Conservation (phyloP, 2,329 filamentous ascomycete genomes). For the Botryotinia globosa region DNA sequence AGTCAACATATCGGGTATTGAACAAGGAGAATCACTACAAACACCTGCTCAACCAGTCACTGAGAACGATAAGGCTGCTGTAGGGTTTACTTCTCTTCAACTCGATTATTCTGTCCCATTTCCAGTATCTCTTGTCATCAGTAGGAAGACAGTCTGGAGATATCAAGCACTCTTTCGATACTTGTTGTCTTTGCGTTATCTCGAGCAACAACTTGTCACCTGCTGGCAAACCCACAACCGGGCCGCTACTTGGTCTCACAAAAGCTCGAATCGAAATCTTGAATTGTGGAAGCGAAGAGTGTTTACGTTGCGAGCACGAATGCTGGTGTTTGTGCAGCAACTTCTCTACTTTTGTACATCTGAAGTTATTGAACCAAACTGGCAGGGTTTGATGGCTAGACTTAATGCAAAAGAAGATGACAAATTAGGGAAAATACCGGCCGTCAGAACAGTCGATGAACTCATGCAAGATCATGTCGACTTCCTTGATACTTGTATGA, state of each 20-base stretch:
- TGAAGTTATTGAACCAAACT: slow-evolving; percentile 97
- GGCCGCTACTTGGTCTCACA: slow-evolving; percentile 76
- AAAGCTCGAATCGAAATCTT: slow-evolving; percentile 66
- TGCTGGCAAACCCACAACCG: slow-evolving; percentile 91
- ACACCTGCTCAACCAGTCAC: slow-evolving; percentile 62
- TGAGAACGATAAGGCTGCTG: slow-evolving; percentile 81
- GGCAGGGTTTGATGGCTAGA: slow-evolving; percentile 88
- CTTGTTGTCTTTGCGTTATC: slow-evolving; percentile 80
- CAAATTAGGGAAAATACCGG: slow-evolving; percentile 39
- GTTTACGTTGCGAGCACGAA: slow-evolving; percentile 86
- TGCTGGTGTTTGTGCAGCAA: slow-evolving; percentile 97
- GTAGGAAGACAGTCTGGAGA: slow-evolving; percentile 91
- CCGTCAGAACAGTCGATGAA: slow-evolving; percentile 80
- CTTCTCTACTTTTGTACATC: slow-evolving; percentile 94
- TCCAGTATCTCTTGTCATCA: slow-evolving; percentile 91
- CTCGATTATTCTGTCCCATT: slow-evolving; percentile 95
- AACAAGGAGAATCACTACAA: slow-evolving; percentile 80
- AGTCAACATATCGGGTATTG: slow-evolving; percentile 92
- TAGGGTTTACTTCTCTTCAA: slow-evolving; percentile 87
- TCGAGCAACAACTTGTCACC: slow-evolving; percentile 81
- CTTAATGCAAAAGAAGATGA: slow-evolving; percentile 61
- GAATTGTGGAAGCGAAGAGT: slow-evolving; percentile 92
- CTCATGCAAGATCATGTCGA: slow-evolving; percentile 99
- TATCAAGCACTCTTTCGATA: slow-evolving; percentile 97
- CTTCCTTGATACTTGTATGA: slow-evolving; percentile 94